A percentile compares a stretch with the other conserved stretches of the same genome.
phyloP scores from a whole-genome alignment of 2,329 filamentous ascomycete genomes.

The Trichoderma koningiopsis region DNA sequence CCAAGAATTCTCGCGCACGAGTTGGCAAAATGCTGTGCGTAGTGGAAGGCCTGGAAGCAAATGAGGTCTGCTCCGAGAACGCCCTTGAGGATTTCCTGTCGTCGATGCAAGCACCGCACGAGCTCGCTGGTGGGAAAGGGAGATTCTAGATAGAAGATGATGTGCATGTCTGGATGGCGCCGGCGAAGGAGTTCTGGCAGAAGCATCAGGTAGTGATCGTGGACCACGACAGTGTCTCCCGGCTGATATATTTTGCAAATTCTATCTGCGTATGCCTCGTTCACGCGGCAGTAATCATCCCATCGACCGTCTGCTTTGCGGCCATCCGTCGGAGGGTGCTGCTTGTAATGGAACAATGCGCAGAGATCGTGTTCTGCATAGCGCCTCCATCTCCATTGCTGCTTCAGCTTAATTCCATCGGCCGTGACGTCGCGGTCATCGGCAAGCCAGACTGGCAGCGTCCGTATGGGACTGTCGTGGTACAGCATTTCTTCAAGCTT shows the following conservation, averaged over 20 bases:
- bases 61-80: constrained; percentile 88
- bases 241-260: constrained; percentile 87
- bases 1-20: constrained; percentile 87
- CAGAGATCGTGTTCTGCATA: constrained; percentile 92
- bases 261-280: constrained; percentile 84
- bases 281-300: constrained; percentile 92
- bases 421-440: constrained; percentile 67
- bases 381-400: constrained; percentile 82
- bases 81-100: constrained; percentile 87
- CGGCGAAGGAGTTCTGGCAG: constrained; percentile 86
- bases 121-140: constrained; percentile 96
- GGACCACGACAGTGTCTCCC: constrained; percentile 86
- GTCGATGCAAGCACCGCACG: constrained; percentile 79
- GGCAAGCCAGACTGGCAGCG: constrained; percentile 84
- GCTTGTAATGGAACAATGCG: constrained; percentile 92
- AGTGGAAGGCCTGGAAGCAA: constrained; percentile 92
- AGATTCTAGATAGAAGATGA: constrained; percentile 89
- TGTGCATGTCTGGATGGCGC: constrained; percentile 82
- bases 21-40: constrained; percentile 89
- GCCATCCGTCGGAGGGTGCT: constrained; percentile 84
- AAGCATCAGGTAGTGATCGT: constrained; percentile 91
- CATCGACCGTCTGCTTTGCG: constrained; percentile 77
- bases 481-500: constrained; percentile 73
- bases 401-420: constrained; percentile 65
- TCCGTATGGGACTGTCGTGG: constrained; percentile 68